phyloP scores from a whole-genome alignment of 805 yeast species.

The Kodamaea neixiangensis region DNA sequence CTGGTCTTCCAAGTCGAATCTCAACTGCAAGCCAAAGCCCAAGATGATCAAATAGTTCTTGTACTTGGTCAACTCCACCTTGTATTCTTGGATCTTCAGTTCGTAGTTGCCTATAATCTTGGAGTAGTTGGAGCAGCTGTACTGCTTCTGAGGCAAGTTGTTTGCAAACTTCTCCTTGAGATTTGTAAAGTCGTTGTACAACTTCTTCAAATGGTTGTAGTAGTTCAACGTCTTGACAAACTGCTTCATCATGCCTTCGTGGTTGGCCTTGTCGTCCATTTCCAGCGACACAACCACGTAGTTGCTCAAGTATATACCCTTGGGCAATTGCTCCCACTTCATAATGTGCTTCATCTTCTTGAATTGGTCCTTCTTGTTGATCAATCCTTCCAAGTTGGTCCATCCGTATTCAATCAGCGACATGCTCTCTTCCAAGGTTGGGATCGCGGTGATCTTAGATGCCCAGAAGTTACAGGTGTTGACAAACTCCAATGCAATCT shows the following conservation, averaged over 20 bases:
- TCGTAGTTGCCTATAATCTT: constrained; percentile 41
- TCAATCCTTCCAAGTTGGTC: constrained; percentile 46
- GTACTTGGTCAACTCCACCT: constrained; percentile 46
- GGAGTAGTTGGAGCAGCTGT: constrained; percentile 32
- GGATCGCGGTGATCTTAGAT: constrained; percentile 78
- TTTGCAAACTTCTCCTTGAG: constrained; percentile 31
- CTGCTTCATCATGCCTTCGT: constrained; percentile 45
- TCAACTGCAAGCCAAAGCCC: constrained; percentile 48
- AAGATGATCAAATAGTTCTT: constrained; percentile 46
- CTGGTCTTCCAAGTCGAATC: constrained; percentile 43
- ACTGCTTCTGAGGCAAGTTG: constrained; percentile 25
- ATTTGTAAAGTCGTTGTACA: constrained; percentile 34
- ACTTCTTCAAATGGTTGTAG: constrained; percentile 39
- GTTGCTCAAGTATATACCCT: constrained; percentile 43
- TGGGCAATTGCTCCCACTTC: constrained; percentile 46
- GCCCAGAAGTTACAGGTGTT: constrained; percentile 91
- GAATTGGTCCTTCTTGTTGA: constrained; percentile 29
- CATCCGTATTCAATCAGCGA: constrained; percentile 86
- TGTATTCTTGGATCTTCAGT: constrained; percentile 43
- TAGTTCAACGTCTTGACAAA: constrained; percentile 43
- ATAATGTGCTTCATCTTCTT: constrained; percentile 35
- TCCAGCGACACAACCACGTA: constrained; percentile 23
- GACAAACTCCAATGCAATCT: constrained; percentile 68
- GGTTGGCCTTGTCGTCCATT: constrained; percentile 26
- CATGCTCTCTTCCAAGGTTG: constrained; percentile 64